Percentiles rank a stretch among this genome's conserved stretches.
These are phyloP conservation scores for Leucocoprinus leucothites DNA, from an alignment of 768 basidiomycete genomes.

Conservation along the genomic window DNA sequence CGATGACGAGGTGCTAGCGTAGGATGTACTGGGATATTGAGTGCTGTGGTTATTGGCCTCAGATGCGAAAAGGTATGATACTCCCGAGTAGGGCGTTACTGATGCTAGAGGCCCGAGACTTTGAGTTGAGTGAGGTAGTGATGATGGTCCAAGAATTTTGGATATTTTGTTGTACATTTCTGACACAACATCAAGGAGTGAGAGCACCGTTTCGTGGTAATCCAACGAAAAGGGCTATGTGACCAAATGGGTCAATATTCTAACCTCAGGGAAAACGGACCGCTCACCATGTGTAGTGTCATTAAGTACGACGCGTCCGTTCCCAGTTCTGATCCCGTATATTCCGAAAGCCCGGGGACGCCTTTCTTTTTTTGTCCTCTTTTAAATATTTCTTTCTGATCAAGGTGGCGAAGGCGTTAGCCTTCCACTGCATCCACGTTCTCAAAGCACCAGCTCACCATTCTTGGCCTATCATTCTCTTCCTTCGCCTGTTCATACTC, in stretches of 20 bases:
- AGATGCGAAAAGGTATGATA: constrained; percentile 71
- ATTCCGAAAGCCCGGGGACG: constrained; percentile 52
- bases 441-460: constrained; percentile 38
- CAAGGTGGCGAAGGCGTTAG: constrained; percentile 5
- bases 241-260: constrained; percentile 9
- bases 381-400: constrained; percentile 53
- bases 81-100: constrained; percentile 77
- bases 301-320: constrained; percentile 69
- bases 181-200: constrained; percentile 84
- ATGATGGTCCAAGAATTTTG: constrained; percentile 79
- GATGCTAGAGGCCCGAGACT: constrained; percentile 78
- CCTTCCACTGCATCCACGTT: not conserved
- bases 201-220: constrained; percentile 86
- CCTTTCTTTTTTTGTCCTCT: constrained; percentile 53
- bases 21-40: constrained; percentile 6
- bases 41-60: constrained; percentile 23
- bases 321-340: constrained; percentile 49
- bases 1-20: constrained; percentile 14
- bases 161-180: constrained; percentile 88
- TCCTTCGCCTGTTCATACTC: constrained; percentile 82
- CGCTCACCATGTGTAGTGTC: constrained; percentile 68
- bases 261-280: not conserved
- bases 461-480: constrained; percentile 70
- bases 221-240: constrained; percentile 85
- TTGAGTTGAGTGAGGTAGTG: constrained; percentile 61